Evolutionary conservation across 495 filamentous ascomycete genomes (phyloP).

Genomic region (Aspergillus biplanus): DNA sequence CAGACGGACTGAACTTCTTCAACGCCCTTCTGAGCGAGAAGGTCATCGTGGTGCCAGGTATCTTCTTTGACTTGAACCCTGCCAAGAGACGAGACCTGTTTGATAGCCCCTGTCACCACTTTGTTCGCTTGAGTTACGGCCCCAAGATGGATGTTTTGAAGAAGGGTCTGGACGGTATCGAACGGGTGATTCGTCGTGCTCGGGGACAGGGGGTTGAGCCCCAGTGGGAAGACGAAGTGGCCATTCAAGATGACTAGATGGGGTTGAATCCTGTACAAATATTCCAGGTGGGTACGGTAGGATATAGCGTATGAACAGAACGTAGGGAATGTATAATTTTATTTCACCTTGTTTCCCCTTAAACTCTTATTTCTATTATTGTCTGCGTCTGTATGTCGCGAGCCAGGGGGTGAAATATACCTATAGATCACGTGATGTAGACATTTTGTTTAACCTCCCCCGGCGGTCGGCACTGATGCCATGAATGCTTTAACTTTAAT

Average conservation of each 20-base stretch:
- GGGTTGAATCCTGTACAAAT: not conserved
- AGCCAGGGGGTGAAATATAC: too few relatives aligned
- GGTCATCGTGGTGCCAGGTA: constrained; percentile 93
- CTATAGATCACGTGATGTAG: too few relatives aligned
- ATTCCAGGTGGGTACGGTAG: too few relatives aligned
- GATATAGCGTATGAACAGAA: too few relatives aligned
- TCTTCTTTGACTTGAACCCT: constrained; percentile 84
- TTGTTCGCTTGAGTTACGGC: constrained; percentile 88
- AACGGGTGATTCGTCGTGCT: constrained; percentile 64
- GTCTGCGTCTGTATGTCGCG: too few relatives aligned
- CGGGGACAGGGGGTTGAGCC: constrained; percentile 34
- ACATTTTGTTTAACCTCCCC: too few relatives aligned
- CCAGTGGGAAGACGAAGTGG: constrained; percentile 47
- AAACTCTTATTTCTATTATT: not conserved
- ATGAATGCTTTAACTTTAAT: too few relatives aligned
- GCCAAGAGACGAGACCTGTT: constrained; percentile 88
- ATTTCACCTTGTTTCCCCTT: not conserved
- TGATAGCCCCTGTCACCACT: constrained; percentile 94
- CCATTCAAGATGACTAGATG: constrained; percentile 44
- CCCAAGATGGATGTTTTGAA: constrained; percentile 85
- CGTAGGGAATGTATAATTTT: not conserved
- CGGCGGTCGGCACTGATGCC: too few relatives aligned
- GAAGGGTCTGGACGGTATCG: constrained; percentile 87
- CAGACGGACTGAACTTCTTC: constrained; percentile 96
- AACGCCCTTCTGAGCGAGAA: constrained; percentile 88